These are phyloP conservation scores for Paecilomyces fulvus DNA, from an alignment of 2,329 filamentous ascomycete genomes.

Conservation along the genomic window DNA sequence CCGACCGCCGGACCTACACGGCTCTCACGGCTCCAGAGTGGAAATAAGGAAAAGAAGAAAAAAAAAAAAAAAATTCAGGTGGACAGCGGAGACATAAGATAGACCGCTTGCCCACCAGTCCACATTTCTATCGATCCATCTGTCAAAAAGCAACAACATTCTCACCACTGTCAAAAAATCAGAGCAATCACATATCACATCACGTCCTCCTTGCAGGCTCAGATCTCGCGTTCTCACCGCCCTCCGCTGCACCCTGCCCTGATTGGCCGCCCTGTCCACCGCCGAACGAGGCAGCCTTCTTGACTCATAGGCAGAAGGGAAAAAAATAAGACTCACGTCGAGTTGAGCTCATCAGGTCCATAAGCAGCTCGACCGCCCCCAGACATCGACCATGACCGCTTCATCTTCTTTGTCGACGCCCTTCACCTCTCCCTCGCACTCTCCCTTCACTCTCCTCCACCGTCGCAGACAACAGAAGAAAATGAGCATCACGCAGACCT, in stretches of 20 bases:
- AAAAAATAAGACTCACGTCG: neutral
- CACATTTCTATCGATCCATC: neutral
- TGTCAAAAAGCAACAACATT: neutral
- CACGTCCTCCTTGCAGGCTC: neutral
- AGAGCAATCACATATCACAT: neutral
- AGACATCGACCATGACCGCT: neutral
- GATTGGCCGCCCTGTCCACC: neutral
- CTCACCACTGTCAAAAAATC: neutral
- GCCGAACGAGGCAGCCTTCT: neutral
- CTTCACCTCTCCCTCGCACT: neutral
- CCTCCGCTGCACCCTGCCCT: neutral
- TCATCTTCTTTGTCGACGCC: neutral
- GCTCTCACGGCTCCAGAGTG: neutral
- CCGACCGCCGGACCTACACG: neutral
- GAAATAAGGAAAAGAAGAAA: neutral
- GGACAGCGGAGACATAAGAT: neutral
- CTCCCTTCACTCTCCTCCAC: neutral
- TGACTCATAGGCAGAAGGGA: neutral
- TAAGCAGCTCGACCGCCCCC: neutral
- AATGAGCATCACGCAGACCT: slow-evolving; percentile 97
- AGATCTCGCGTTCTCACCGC: neutral
- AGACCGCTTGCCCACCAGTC: neutral
- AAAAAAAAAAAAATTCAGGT: neutral
- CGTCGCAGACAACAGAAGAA: slow-evolving; percentile 46
- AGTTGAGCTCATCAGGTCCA: neutral